Base-by-base conservation (phyloP, 257 asterid genomes). In the Cordia subcordata region DNA sequence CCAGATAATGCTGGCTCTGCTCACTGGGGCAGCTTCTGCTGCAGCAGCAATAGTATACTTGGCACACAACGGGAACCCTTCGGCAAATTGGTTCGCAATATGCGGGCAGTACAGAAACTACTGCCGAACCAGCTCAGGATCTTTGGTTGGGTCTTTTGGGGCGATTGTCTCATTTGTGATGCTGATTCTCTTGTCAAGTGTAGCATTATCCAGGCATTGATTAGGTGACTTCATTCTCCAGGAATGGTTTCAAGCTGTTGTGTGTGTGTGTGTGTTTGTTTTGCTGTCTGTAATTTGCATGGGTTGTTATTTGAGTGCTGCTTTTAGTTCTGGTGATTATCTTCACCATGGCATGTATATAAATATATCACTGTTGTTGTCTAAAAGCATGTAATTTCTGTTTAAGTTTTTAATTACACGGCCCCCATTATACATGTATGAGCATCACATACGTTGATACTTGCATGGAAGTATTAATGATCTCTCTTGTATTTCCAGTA, bases 1-100 rank as follows among this genome's bases (percentile, higher is more conserved):
- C 71, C 79, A 85, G 93, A 68, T 56, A 47, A 83, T 85, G 77
- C 62, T 85, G 8, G 87, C 79, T 51, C 68, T 74, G 17, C 72
- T 85, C 8, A 77, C 78, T 10, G 79, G 81, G 4, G 96, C 76
- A 61, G 95, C 96, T 54, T 88, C 95, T 23, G 83, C 90, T 58
- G 87, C 90, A 63, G 78, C 96, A 52, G 88, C 93, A 21, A 78
- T 83, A 10, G 96, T 88, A 21, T 85, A 78, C 62, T 66, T 88
- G 65, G 96, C 96, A 65, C 95, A 85, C 55, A 81, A 73, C 46
- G 95, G 95, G 38, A 88, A 88, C 53, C 59, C 93, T 54, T 73
- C 95, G 13, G 85, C 95, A 20, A 88, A 88, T 32, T 88, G 96
- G 96, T 52, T 68, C 33, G 79, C 87, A 9, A 66, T 88, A 20